Conservation (phyloP, 2,329 filamentous ascomycete species). For the Colletotrichum echinochloae region DNA sequence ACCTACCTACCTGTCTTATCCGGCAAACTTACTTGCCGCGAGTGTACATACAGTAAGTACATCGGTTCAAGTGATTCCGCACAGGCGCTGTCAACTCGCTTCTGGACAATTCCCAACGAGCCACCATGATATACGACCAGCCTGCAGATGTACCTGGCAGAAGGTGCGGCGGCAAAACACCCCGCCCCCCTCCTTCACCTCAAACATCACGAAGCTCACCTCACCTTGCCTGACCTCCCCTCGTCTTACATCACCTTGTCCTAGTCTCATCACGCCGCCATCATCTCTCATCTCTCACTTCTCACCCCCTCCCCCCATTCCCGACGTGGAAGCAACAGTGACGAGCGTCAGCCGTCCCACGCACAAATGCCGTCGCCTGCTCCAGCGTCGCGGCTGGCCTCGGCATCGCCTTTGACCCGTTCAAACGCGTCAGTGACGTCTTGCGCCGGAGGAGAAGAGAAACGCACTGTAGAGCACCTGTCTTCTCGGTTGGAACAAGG, state of each 20-base stretch:
- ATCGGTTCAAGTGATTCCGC: neutral
- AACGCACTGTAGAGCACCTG: neutral
- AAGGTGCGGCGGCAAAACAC: neutral
- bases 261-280: neutral
- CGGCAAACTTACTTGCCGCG: neutral
- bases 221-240: neutral
- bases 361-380: constrained; percentile 22
- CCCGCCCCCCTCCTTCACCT: neutral
- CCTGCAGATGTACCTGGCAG: neutral
- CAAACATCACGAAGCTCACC: neutral
- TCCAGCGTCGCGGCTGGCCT: constrained; percentile 26
- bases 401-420: constrained; percentile 31
- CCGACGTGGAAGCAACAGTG: constrained; percentile 4
- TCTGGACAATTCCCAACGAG: neutral
- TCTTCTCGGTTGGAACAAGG: neutral
- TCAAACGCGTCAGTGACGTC: neutral
- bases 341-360: constrained; percentile 1
- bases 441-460: constrained; percentile 1
- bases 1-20: neutral
- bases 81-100: neutral
- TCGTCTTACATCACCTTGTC: constrained; percentile 8
- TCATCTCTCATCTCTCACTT: constrained; percentile 25
- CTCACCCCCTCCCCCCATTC: constrained; percentile 26
- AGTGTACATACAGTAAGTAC: neutral
- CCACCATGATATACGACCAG: neutral